A percentile compares a stretch with the other conserved stretches of the same genome.
Conservation (phyloP, 805 yeast genomes). For the Metschnikowia reukaufii region DNA sequence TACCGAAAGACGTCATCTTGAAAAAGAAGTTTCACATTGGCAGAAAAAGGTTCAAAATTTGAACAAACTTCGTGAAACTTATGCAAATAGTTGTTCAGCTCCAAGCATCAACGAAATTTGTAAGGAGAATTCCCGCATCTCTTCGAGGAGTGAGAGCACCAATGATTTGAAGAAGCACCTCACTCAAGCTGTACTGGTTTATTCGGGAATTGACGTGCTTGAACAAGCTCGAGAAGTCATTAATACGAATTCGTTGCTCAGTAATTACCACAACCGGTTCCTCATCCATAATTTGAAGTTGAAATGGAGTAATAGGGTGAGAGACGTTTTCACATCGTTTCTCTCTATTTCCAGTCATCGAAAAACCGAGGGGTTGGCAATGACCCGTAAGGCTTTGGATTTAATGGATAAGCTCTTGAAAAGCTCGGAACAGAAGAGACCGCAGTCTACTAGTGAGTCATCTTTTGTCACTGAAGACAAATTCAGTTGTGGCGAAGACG, state of each 20-base stretch:
- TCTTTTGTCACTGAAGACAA: conserved; percentile 16
- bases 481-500: conserved; percentile 29
- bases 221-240: conserved; percentile 28
- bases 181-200: conserved; percentile 21
- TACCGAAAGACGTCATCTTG: not conserved
- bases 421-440: conserved; percentile 17
- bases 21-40: conserved; percentile 3
- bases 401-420: conserved; percentile 45
- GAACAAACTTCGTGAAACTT: conserved; percentile 1
- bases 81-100: not conserved
- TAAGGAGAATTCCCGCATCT: not conserved
- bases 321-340: conserved; percentile 65
- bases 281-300: conserved; percentile 69
- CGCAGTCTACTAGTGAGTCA: conserved; percentile 13
- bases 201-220: conserved; percentile 30
- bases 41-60: conserved; percentile 2
- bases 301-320: conserved; percentile 72
- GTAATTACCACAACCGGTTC: conserved; percentile 63
- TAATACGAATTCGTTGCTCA: conserved; percentile 24
- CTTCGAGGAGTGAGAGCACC: not conserved
- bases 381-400: conserved; percentile 51
- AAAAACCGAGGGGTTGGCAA: conserved; percentile 42
- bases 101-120: not conserved
- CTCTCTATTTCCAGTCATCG: conserved; percentile 45
- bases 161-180: conserved; percentile 8